Percentiles rank a stretch among this genome's conserved stretches.
Evolutionary conservation across 2,329 filamentous ascomycete genomes (phyloP).

Genomic region (Didymella keratinophila): DNA sequence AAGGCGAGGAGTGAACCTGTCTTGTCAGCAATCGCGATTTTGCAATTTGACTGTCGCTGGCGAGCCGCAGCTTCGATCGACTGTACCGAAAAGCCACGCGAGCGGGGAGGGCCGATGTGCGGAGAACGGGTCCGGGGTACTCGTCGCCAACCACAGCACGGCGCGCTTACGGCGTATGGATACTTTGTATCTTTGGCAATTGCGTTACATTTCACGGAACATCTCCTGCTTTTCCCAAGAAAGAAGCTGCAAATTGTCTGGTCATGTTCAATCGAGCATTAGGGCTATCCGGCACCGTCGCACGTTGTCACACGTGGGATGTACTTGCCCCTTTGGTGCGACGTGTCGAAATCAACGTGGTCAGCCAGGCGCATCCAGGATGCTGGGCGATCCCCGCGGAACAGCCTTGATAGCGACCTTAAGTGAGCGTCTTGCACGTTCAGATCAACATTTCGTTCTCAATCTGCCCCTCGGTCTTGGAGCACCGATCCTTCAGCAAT

Average conservation of each 20-base stretch:
- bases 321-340: conserved; percentile 8
- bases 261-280: not conserved
- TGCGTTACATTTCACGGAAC: not conserved
- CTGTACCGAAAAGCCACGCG: conserved; percentile 2
- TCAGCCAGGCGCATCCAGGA: not conserved
- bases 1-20: not conserved
- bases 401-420: conserved; percentile 3
- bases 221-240: not conserved
- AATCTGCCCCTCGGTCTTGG: conserved; percentile 6
- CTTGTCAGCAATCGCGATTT: too few species aligned
- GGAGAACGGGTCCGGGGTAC: conserved; percentile 15
- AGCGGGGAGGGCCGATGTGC: conserved; percentile 16
- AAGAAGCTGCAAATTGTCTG: not conserved
- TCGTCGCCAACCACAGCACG: conserved; percentile 7
- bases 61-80: not conserved
- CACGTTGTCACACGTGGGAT: not conserved
- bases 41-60: not conserved
- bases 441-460: not conserved
- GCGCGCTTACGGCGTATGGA: conserved; percentile 17
- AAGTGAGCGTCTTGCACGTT: conserved; percentile 9
- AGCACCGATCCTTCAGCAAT: not conserved
- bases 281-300: not conserved
- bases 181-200: conserved; percentile 8
- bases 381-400: conserved; percentile 10
- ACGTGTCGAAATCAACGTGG: conserved; percentile 11